Base-by-base conservation (phyloP, 495 filamentous ascomycete species). In the Corynascus novoguineensis region DNA sequence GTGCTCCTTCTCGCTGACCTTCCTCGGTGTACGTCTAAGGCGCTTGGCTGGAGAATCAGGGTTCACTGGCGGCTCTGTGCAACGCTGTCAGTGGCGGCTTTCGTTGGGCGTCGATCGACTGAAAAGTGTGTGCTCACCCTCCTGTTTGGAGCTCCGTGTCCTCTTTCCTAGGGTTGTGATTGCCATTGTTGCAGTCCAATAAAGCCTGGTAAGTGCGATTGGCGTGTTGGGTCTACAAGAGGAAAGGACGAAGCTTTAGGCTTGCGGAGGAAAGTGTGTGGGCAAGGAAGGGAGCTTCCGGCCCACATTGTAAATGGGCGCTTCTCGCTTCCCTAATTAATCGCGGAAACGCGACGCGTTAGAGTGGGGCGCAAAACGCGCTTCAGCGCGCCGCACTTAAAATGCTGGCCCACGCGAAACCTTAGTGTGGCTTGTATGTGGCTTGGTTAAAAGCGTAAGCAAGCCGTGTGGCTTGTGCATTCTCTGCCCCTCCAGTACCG, bases 91-190 rank as follows among this genome's bases (percentile, higher is more conserved):
- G 64, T 62, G 55, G 66, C 51, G 22, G 57, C 62, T 64, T 59
- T 50, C 27, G 12, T 24, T 38, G 34, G 15, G 64, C 46, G 50
- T 46, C n/a, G n/a, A n/a, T n/a, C n/a, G n/a, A n/a, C n/a, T 47
- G 37, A 57, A 51, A 28, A 65, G 15, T 63, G 47, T 12, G 7
- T 12, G 6, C 75, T 68, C 86, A 89, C 88, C 83, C 70, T 75
- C 71, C 63, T 77, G 63, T 66, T 69, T 61, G 60, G 74, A 73
- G 67, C 73, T 71, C 76, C 84, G 76, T 69, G 80, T 80, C 63
- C 89, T 83, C 82, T 95, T 91, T 68, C 87, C 86, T 50, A 90
- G 74, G 49, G 85, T 78, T 53, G 81, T 77, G 60, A 78, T 75
- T 62, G 80, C 77, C 86, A 89, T 90, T 32, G 31, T 45, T 17